phyloP scores from a whole-genome alignment of 75 land plant genomes.

The Cryptomeria japonica region DNA sequence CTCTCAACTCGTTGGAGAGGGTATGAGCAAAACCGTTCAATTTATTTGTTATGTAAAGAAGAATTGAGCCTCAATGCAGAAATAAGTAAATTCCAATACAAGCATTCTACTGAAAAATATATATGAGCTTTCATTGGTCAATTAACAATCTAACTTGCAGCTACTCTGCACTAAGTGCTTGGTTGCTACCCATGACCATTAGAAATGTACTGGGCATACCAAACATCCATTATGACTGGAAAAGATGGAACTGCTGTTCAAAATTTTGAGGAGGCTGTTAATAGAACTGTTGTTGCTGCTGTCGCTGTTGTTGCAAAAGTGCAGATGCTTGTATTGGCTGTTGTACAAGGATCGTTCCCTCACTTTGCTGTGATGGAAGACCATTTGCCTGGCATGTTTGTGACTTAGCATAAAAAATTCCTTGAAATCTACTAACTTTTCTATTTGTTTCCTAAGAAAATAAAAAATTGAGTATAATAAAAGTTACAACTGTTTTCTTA shows the following conservation, averaged over 20 bases:
- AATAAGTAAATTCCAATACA: not conserved
- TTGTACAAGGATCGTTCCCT: slow-evolving; percentile 1
- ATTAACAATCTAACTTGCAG: not conserved
- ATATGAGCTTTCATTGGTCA: not conserved
- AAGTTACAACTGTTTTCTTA: not conserved
- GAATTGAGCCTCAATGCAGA: not conserved
- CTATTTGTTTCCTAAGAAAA: not conserved
- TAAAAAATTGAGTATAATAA: not conserved
- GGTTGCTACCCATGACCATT: not conserved
- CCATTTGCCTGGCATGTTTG: slow-evolving; percentile 4
- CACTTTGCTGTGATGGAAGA: not conserved
- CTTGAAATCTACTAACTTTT: not conserved
- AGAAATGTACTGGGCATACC: not conserved
- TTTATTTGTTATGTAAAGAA: not conserved
- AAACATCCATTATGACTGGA: slow-evolving; percentile 1
- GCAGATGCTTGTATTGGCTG: slow-evolving; percentile 2
- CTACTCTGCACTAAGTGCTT: not conserved
- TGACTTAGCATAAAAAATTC: not conserved
- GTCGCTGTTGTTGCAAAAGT: not conserved
- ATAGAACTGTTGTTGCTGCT: not conserved
- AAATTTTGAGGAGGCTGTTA: not conserved
- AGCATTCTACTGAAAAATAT: not conserved
- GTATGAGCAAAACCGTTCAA: not conserved
- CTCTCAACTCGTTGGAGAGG: not conserved
- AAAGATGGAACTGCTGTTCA: not conserved